Evolutionary conservation across 805 yeast genomes (phyloP), one percentile per base, ranked within the genome.

Genomic region (Sporopachydermia quercuum): DNA sequence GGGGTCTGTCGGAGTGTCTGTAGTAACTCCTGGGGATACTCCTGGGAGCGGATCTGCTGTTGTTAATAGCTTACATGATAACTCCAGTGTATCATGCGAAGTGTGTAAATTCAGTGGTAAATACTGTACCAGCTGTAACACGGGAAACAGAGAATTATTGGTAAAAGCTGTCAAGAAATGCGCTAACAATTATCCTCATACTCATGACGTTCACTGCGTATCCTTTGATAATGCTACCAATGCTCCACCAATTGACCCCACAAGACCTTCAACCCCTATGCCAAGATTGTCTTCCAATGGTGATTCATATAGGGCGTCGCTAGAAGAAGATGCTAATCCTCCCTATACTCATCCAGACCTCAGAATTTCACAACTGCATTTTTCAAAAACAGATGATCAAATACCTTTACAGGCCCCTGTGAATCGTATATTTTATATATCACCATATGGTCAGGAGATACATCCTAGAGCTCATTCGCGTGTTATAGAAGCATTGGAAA

Each of bases 361-460:
- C 37, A 70, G 71, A 41, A 68, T 69, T 37, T 78, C 93, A 0
- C 95, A 86, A 50, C 59, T 86, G 27, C 78, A 74, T 51, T 81
- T 83, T 54, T 64, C 68, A 14, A 71, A 61, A 3, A 63, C 63
- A 23, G 63, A 63, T 1, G 30, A n/a, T n/a, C 30, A n/a, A 8
- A n/a, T 23, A 8, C 85, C 89, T 1, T 64, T 86, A n/a, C 65
- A 75, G 4, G 71, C 91, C 0, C 87, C 94, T 1, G 76, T 86
- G 5, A 63, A 70, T 17, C 60, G 89, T 27, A 70, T 86, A 3
- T 77, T 75, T 47, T 86, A 87, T 52, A 79, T 86, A 38, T 82
- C 86, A 15, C 87, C 91, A 1, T 82, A 80, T 53, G 94, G 95
- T 1, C 83, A 80, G 49, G 96, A 86, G 52, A 77, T 82, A 17